Evolutionary conservation across 805 yeast genomes (phyloP).

Genomic region (Myxozyma melibiosi): DNA sequence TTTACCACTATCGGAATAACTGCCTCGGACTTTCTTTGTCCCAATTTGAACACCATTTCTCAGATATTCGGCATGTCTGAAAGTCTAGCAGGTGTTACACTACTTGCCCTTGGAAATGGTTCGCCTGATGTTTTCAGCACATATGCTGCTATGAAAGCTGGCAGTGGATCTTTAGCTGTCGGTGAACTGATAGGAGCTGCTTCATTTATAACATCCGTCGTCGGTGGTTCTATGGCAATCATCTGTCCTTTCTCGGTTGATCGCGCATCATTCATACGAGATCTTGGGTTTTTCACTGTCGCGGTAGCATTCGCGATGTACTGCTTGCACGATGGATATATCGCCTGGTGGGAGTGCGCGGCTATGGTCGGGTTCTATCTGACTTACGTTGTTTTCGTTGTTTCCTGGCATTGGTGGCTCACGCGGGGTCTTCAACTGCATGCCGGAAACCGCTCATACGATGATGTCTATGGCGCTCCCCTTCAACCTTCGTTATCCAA

Average conservation of each 20-base stretch:
- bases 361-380: conserved; percentile 60
- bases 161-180: conserved; percentile 75
- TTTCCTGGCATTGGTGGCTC: conserved; percentile 48
- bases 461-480: not conserved
- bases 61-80: conserved; percentile 65
- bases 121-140: conserved; percentile 88
- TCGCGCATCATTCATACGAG: conserved; percentile 55
- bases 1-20: conserved; percentile 72
- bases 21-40: conserved; percentile 81
- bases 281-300: conserved; percentile 57
- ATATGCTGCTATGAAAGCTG: conserved; percentile 72
- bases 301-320: conserved; percentile 51
- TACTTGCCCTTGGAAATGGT: conserved; percentile 90
- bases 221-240: conserved; percentile 77
- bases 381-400: conserved; percentile 56
- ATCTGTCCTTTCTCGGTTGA: conserved; percentile 63
- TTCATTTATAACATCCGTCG: conserved; percentile 74
- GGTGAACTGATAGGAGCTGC: conserved; percentile 94
- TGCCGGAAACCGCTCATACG: too few relatives aligned
- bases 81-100: conserved; percentile 73
- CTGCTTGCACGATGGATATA: conserved; percentile 54
- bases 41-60: conserved; percentile 72
- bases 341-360: conserved; percentile 59
- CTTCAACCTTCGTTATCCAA: not conserved
- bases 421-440: not conserved